Evolutionary conservation across 768 basidiomycete genomes (phyloP), one percentile per base, ranked within the genome.

Genomic region (Lactarius evosmus): DNA sequence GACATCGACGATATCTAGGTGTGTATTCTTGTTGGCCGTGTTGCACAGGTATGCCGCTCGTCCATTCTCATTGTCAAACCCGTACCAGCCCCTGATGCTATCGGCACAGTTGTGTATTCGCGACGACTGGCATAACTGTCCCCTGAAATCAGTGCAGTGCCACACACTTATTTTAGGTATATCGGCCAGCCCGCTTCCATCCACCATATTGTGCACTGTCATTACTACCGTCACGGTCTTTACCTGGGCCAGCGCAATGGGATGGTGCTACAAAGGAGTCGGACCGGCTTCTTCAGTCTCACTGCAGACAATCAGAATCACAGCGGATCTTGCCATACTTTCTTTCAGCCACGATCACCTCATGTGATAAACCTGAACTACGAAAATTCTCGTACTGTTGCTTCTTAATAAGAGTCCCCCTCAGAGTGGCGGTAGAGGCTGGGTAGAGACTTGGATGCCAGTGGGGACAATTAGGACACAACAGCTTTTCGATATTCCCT

Each of bases 1-100:
- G 91, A 94, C 75, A 91, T 93, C 75, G 91, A 94, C 73, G 92
- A 93, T 73, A 92, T 94, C 76, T 93, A 82, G 68, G 40, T 69
- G 71, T 70, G 71, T 70, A 66, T 69, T 38, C 58, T 50, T 60
- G 60, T 63, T 62, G 60, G 55, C 46, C 70, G 60, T 73, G 61
- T 71, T 25, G 25, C 25, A 49, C 46, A 68, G 61, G 67, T 68
- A 29, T 22, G 59, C 33, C 8, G 1, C 29, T 33, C 3, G 11
- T 34, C 56, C 7, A 16, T 44, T 57, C 7, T 9, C 11, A 4
- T 19, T 3, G n/a, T 40, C 17, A 3, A 25, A 5, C 51, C 27
- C 50, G 9, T 7, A 32, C 30, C 17, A 53, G n/a, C 53, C 56
- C 29, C 54, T 53, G 22, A 58, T 16, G 4, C 25, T 56, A 27